Conservation (phyloP, 495 filamentous ascomycete genomes). For the Penicillium fimorum region DNA sequence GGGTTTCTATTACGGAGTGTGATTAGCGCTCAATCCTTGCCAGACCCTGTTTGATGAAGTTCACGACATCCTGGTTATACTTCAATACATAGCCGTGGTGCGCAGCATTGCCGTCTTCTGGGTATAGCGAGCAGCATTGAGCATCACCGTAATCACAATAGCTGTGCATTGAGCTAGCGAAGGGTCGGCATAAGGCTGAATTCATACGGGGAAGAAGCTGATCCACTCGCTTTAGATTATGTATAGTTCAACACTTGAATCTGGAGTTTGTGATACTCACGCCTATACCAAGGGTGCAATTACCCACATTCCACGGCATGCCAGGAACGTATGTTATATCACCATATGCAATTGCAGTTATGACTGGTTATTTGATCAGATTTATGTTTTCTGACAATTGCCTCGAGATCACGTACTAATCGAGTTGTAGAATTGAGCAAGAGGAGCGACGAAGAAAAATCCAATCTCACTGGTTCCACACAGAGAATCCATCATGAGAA, state of each 20-base stretch:
- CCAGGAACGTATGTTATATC: slow-evolving; percentile 28
- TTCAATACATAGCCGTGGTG: slow-evolving; percentile 22
- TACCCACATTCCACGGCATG: slow-evolving; percentile 24
- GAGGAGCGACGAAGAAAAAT: slow-evolving; percentile 15
- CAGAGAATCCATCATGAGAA: slow-evolving; percentile 30
- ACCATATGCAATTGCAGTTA: slow-evolving; percentile 27
- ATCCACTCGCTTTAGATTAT: slow-evolving; percentile 2
- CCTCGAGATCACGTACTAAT: slow-evolving; percentile 16
- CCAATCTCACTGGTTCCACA: slow-evolving; percentile 30
- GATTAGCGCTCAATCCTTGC: neutral
- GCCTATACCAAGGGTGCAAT: slow-evolving; percentile 26
- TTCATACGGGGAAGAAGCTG: slow-evolving; percentile 29
- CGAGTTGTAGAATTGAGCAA: slow-evolving; percentile 21
- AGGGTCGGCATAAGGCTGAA: slow-evolving; percentile 23
- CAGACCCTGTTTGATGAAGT: slow-evolving; percentile 20
- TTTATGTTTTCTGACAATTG: neutral
- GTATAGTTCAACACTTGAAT: neutral
- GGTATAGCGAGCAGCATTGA: slow-evolving; percentile 21
- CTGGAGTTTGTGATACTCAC: slow-evolving; percentile 14
- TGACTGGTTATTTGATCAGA: slow-evolving; percentile 15
- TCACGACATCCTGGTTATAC: slow-evolving; percentile 25
- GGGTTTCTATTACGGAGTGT: neutral
- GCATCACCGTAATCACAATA: slow-evolving; percentile 29
- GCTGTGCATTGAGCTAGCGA: slow-evolving; percentile 15
- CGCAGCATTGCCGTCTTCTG: slow-evolving; percentile 16